phyloP scores from a whole-genome alignment of 2,329 filamentous ascomycete genomes.

The Ophiostoma tasmaniense region DNA sequence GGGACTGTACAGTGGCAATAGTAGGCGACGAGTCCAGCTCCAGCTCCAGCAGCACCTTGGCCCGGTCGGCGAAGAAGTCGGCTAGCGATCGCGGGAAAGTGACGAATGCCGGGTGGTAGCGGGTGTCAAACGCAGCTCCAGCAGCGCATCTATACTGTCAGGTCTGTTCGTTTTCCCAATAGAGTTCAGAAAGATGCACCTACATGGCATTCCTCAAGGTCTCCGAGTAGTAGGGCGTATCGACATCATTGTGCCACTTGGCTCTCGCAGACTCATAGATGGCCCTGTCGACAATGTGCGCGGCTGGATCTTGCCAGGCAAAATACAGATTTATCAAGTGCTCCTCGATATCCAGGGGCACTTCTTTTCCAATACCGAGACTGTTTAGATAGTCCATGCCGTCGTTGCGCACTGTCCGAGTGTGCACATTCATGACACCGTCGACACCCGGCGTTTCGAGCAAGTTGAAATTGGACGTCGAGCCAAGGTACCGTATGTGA shows the following conservation, averaged over 20 bases:
- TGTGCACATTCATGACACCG: conserved; percentile 22
- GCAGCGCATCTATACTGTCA: conserved; percentile 22
- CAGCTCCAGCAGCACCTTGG: conserved; percentile 37
- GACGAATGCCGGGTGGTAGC: conserved; percentile 12
- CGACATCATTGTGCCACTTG: conserved; percentile 10
- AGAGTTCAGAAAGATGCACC: background rate
- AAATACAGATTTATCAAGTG: conserved; percentile 39
- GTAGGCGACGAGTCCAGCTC: conserved; percentile 37
- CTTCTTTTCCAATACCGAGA: conserved; percentile 32
- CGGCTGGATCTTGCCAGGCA: conserved; percentile 39
- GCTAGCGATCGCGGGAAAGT: conserved; percentile 26
- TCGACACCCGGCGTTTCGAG: conserved; percentile 32
- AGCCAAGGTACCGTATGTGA: conserved; percentile 36
- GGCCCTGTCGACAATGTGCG: conserved; percentile 36
- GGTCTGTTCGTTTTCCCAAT: background rate
- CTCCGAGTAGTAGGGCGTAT: conserved; percentile 20
- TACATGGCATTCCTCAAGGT: conserved; percentile 20
- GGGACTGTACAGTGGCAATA: conserved; percentile 39
- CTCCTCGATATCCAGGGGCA: conserved; percentile 33
- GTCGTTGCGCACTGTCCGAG: conserved; percentile 25
- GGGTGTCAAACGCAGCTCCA: conserved; percentile 28
- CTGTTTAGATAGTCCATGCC: conserved; percentile 14
- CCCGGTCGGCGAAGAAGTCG: conserved; percentile 36
- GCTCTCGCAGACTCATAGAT: conserved; percentile 20
- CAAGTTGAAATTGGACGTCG: conserved; percentile 36